These are phyloP conservation scores for Funneliformis mosseae DNA, from an alignment of 192 early-diverging fungal species.

Conservation along the genomic window DNA sequence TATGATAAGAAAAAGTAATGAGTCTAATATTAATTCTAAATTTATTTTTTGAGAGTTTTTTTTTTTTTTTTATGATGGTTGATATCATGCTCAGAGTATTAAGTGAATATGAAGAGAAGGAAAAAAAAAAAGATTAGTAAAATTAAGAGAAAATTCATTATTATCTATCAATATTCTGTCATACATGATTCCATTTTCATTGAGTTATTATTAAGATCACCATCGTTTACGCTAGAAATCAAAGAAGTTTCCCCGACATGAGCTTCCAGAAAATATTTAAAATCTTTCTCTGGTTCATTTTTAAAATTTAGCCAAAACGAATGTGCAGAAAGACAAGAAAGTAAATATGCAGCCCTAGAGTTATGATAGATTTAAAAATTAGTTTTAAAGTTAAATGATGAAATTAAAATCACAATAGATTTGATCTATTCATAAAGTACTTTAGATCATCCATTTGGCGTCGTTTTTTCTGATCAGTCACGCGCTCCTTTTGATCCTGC, in stretches of 20 bases:
- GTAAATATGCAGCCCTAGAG: slow-evolving; percentile 25
- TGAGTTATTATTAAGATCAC: slow-evolving; percentile 1
- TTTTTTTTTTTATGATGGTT: not conserved
- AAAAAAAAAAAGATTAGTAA: not conserved
- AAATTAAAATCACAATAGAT: not conserved
- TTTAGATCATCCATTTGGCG: slow-evolving; percentile 33
- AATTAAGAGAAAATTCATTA: not conserved
- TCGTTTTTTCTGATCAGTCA: slow-evolving; percentile 21
- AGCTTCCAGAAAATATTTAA: slow-evolving; percentile 29
- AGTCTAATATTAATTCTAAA: not conserved
- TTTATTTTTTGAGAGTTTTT: not conserved
- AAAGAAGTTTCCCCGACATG: slow-evolving; percentile 10
- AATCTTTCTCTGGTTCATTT: slow-evolving; percentile 34
- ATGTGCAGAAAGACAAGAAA: slow-evolving; percentile 33
- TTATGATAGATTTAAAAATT: not conserved
- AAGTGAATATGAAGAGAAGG: not conserved
- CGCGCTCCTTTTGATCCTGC: not conserved
- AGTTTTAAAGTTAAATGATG: not conserved
- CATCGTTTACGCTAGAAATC: not conserved
- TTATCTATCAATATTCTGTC: not conserved
- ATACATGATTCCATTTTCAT: slow-evolving; percentile 7
- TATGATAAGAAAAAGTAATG: not conserved
- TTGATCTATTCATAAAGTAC: not conserved
- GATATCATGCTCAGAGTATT: not conserved
- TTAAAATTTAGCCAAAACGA: slow-evolving; percentile 34